Evolutionary conservation across 2,329 filamentous ascomycete genomes (phyloP).

Genomic region (Fusarium concolor): DNA sequence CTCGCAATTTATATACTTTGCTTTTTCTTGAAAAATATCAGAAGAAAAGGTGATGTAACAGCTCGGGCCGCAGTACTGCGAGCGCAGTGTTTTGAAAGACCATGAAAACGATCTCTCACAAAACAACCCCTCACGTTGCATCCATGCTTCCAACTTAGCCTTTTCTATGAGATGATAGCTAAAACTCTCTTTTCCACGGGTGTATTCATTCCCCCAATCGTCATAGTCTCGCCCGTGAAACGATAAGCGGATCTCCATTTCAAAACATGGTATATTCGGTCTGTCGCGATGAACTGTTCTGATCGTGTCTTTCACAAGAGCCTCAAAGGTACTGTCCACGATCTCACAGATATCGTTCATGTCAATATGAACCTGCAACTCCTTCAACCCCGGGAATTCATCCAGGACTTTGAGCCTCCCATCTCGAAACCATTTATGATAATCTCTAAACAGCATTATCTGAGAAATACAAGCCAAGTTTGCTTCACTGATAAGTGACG

Average conservation of each 20-base stretch:
- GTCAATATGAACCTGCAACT: conserved; percentile 18
- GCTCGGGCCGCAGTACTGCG: neutral
- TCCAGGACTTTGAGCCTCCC: neutral
- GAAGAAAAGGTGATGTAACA: conserved; percentile 1
- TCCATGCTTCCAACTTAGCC: conserved; percentile 10
- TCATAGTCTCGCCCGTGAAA: neutral
- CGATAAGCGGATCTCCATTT: neutral
- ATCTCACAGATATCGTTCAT: neutral
- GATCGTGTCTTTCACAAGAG: neutral
- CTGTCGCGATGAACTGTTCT: neutral
- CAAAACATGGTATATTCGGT: neutral
- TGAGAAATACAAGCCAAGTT: conserved; percentile 12
- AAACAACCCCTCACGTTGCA: conserved; percentile 5
- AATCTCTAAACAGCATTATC: neutral
- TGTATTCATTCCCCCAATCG: conserved; percentile 1
- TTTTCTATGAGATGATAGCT: conserved; percentile 23
- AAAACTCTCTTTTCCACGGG: neutral
- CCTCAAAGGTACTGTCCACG: neutral
- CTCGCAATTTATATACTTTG: rapidly evolving
- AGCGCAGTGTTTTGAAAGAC: conserved; percentile 13
- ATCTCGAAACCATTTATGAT: neutral
- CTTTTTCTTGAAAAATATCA: neutral
- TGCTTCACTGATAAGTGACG: conserved; percentile 1
- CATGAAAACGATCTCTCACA: neutral
- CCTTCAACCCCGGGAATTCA: conserved; percentile 16